These are phyloP conservation scores for Sporothrix curviconia DNA, from an alignment of 2,329 filamentous ascomycete species.

Conservation along the genomic window DNA sequence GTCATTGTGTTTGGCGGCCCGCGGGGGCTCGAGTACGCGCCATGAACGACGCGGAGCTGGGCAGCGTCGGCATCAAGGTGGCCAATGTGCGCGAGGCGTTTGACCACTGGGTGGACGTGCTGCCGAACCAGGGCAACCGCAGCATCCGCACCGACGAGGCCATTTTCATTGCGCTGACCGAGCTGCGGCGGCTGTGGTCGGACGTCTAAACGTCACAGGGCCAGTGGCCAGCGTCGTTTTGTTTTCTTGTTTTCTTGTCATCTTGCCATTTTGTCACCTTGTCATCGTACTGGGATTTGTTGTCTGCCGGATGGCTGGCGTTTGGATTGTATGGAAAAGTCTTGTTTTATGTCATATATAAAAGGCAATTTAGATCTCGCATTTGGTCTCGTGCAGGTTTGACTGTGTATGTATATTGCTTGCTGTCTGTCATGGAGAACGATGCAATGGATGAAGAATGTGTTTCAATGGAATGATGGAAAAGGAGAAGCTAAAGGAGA, in stretches of 20 bases:
- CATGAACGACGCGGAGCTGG: constrained; percentile 50
- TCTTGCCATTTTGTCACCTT: not conserved
- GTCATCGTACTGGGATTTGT: not conserved
- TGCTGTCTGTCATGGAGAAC: no score
- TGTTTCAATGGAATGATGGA: no score
- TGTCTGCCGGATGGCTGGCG: no score
- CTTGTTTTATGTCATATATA: no score
- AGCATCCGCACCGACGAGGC: constrained; percentile 82
- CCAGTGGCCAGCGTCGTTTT: not conserved
- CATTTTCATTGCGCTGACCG: constrained; percentile 67
- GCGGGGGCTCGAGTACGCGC: constrained; percentile 72
- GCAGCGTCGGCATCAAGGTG: constrained; percentile 56
- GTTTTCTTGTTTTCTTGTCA: not conserved
- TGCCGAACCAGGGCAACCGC: constrained; percentile 73
- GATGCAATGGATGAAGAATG: no score
- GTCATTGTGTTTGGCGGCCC: constrained; percentile 77
- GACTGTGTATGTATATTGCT: not conserved
- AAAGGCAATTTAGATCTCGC: no score
- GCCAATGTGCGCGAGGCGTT: constrained; percentile 64
- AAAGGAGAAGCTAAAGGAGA: not conserved
- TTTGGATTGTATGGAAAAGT: no score
- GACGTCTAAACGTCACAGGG: constrained; percentile 22
- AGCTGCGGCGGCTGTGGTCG: constrained; percentile 55
- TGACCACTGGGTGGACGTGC: constrained; percentile 76
- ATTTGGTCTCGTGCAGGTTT: no score